These are phyloP conservation scores for Styphnolobium japonicum DNA, from an alignment of 306 rosid species.

Conservation along the genomic window DNA sequence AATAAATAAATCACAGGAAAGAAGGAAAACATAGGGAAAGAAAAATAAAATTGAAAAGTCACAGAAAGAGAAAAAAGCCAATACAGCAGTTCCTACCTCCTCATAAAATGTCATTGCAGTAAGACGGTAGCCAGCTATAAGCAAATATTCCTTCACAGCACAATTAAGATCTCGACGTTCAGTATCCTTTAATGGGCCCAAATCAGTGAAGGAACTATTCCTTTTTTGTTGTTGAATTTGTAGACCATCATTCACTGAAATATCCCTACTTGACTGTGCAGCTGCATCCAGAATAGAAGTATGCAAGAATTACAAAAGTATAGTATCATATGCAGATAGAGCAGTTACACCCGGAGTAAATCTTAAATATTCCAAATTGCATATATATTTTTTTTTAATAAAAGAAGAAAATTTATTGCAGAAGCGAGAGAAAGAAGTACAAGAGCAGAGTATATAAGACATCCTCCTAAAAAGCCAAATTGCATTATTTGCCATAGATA, in stretches of 20 bases:
- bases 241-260: conserved; percentile 43
- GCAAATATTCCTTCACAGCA: conserved; percentile 94
- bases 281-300: conserved; percentile 32
- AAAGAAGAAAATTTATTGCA: background rate
- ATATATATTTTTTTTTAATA: background rate
- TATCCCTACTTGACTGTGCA: conserved; percentile 43
- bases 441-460: conserved; percentile 1
- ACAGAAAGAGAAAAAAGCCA: background rate
- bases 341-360: background rate
- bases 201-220: conserved; percentile 51
- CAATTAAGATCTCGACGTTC: conserved; percentile 91
- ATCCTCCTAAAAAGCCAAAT: conserved; percentile 15
- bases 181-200: conserved; percentile 80
- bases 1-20: background rate
- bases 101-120: conserved; percentile 99
- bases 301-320: background rate
- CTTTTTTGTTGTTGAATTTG: conserved; percentile 48
- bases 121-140: conserved; percentile 89
- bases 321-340: background rate
- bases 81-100: conserved; percentile 57
- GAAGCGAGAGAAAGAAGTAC: conserved; percentile 15
- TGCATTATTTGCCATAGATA: background rate
- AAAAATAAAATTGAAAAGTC: background rate
- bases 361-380: conserved; percentile 7
- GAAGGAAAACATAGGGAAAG: background rate